Base-by-base conservation (phyloP, 2,329 filamentous ascomycete genomes). In the Phialocephala subalpina region DNA sequence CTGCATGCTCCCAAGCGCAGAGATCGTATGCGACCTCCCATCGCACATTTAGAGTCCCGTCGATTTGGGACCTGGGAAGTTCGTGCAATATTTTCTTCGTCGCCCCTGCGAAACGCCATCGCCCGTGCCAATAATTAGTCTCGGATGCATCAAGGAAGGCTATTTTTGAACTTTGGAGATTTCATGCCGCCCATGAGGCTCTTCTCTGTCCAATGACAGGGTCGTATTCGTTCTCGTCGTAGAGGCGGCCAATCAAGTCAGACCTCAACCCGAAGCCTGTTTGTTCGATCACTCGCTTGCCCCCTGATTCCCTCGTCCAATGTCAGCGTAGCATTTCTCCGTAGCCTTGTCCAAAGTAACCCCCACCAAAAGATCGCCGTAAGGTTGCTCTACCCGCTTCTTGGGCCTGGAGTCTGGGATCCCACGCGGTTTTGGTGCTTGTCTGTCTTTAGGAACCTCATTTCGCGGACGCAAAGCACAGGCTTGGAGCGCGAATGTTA, bases 381-480 rank as follows among this genome's bases (percentile, higher is more conserved):
- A 53, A 33, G 49, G 22, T 53, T 49, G 29, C n/a, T 49, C 20
- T 56, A 55, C 45, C 57, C 57, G 45, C 22, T 5, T 38, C 25
- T 42, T 60, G 62, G 56, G 56, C 57, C 42, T 29, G 20, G 36
- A 52, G 4, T 29, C 40, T 18, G 27, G 58, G 42, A 6, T 22
- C 29, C 42, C 35, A 12, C 55, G 58, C 45, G 22, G 55, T 47
- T 40, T 52, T 63, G n/a, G 49, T 40, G 55, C 33, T 58, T 35
- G 27, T 33, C 18, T 35, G 27, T 33, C 18, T 57, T 40, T n/a
- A 29, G 14, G 36, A 58, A 57, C 22, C 33, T 65, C 58, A 58
- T 61, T 45, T 65, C 63, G 63, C 57, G 63, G 36, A 60, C 36
- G 35, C 57, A 22, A 16, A n/a, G n/a, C n/a, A 42, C 40, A 42